Evolutionary conservation across 345 rosid genomes (phyloP).

Genomic region (Raphanus raphanistrum): DNA sequence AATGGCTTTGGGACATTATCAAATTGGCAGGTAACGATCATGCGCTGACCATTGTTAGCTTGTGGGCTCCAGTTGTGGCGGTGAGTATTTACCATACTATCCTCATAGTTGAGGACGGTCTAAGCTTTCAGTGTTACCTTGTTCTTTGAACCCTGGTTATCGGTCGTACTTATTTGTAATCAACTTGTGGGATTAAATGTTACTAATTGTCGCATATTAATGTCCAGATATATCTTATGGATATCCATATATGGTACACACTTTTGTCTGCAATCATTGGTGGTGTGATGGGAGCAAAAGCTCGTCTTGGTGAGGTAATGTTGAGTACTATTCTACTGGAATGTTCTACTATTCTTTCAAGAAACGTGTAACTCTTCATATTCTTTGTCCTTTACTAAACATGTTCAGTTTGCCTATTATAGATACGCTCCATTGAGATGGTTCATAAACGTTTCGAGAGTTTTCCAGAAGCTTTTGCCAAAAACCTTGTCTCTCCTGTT

Average conservation of each 20-base stretch:
- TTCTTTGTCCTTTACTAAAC: constrained; percentile 18
- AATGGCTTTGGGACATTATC: constrained; percentile 31
- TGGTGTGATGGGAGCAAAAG: constrained; percentile 98
- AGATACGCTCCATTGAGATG: constrained; percentile 97
- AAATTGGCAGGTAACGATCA: constrained; percentile 74
- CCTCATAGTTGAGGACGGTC: not conserved
- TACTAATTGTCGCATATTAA: constrained; percentile 15
- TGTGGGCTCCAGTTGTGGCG: constrained; percentile 97
- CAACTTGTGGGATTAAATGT: constrained; percentile 3
- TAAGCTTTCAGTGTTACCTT: not conserved
- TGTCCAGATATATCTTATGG: constrained; percentile 89
- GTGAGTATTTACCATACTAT: constrained; percentile 51
- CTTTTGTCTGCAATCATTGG: constrained; percentile 90
- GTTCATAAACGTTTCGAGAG: constrained; percentile 97
- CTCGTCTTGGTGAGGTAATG: constrained; percentile 93
- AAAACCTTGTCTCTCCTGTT: constrained; percentile 73
- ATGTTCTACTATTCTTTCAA: constrained; percentile 5
- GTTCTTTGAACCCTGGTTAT: constrained; percentile 22
- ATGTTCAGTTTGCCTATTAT: constrained; percentile 24
- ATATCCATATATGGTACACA: constrained; percentile 92
- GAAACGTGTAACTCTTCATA: constrained; percentile 17
- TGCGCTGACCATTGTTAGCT: constrained; percentile 72
- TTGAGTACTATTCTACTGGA: constrained; percentile 6
- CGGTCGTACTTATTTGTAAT: constrained; percentile 1
- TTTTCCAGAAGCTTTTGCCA: constrained; percentile 88